A percentile compares a stretch with the other conserved stretches of the same genome.
Evolutionary conservation across 2,329 filamentous ascomycete species (phyloP).

Genomic region (Penicillium sp.): DNA sequence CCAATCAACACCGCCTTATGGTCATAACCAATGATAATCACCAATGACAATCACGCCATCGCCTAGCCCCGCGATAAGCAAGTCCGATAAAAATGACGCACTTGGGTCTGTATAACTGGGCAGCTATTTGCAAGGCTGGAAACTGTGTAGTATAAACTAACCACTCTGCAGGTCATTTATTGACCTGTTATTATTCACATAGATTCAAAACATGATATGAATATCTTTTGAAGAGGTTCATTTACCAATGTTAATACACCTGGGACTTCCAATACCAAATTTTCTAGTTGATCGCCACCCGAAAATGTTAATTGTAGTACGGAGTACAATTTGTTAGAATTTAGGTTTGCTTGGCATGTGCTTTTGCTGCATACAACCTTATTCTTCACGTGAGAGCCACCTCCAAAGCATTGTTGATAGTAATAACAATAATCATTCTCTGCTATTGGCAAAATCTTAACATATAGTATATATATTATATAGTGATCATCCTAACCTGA

Average conservation of each 20-base stretch:
- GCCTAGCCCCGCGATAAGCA: constrained; percentile 10
- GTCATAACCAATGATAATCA: not conserved
- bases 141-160: not conserved
- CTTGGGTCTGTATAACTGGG: too few relatives aligned
- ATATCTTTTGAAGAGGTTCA: too few relatives aligned
- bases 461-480: too few relatives aligned
- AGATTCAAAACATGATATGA: not conserved
- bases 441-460: too few relatives aligned
- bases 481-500: too few relatives aligned
- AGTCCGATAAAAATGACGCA: constrained; percentile 10
- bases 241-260: not conserved
- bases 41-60: constrained; percentile 26
- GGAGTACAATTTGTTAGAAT: not conserved
- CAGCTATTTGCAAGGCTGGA: too few relatives aligned
- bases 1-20: constrained; percentile 14
- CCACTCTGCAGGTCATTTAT: not conserved
- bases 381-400: not conserved
- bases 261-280: not conserved
- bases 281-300: constrained; percentile 1
- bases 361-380: constrained; percentile 9
- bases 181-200: not conserved
- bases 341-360: constrained; percentile 10
- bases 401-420: not conserved
- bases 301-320: not conserved
- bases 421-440: too few relatives aligned